Base-by-base conservation (phyloP, 441 rosid species). In the Populus hybrid region DNA sequence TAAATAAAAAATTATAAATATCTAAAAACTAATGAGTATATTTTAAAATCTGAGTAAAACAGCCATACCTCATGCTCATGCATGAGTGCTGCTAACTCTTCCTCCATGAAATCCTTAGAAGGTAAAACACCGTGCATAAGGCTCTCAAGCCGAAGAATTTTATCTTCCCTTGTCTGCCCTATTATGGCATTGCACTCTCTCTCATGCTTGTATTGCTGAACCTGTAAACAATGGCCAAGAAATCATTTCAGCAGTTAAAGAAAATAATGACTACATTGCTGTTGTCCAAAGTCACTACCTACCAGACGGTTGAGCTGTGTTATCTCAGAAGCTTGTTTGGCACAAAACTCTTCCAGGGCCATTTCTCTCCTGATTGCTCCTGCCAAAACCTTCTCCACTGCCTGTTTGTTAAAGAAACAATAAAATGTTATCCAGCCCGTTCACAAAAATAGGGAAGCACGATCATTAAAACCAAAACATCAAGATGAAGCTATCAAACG, bases 351-450 rank as follows among this genome's bases (percentile, higher is more conserved):
- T 87, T 97, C 99, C 73, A 95, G 78, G 78, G 98, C 99, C 97
- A 97, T 97, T 90, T 97, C 99, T 85, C 99, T 92, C 80, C 99
- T 86, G 78, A 97, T 92, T 64, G 99, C 93, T 83, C 98, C 99
- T 64, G 97, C 92, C 88, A 97, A 88, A 73, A 97, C 98, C 87
- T 91, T 95, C 90, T 91, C 93, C 80, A 95, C 98, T 73, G 98
- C 99, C 99, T 97, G 87, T 61, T 81, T 50, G 70, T 82, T 59
- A 70, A 78, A 68, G 78, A 69, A 23, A 72, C 32, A 54, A 63
- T 63, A 77, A 30, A 67, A 42, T 38, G 66, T 81, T 71, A 83
- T 57, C n/a, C 63, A 73, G 72, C 20, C 66, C 42, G 20, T 63
- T 36, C 21, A 38, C 21, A 50, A 3, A 59, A 66, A 28, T 10